A percentile compares a stretch with the other conserved stretches of the same genome.
phyloP scores from a whole-genome alignment of 768 basidiomycete species.

The Suillus clintonianus region DNA sequence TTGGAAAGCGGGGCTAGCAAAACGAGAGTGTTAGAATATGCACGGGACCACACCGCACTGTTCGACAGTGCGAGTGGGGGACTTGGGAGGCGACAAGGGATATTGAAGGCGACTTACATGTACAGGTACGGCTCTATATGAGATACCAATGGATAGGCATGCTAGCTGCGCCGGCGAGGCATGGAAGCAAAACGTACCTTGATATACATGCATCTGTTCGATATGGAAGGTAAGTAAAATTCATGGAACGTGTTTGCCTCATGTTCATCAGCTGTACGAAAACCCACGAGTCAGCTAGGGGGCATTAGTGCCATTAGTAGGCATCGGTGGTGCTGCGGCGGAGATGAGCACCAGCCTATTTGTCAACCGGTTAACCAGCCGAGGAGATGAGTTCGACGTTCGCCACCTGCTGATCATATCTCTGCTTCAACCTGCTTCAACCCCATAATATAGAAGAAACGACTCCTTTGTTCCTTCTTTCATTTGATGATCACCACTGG shows the following conservation, averaged over 20 bases:
- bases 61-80: too few relatives aligned
- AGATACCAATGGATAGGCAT: background rate
- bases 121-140: background rate
- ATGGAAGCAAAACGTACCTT: background rate
- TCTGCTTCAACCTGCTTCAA: too few relatives aligned
- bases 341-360: background rate
- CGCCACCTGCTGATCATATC: too few relatives aligned
- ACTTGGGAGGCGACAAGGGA: background rate
- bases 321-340: background rate
- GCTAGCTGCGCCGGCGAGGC: background rate
- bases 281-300: background rate
- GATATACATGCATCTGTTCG: background rate
- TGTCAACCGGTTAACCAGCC: background rate
- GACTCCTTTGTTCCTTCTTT: too few relatives aligned
- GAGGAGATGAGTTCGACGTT: background rate
- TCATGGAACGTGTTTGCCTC: conserved; percentile 1
- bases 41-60: background rate
- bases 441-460: too few relatives aligned
- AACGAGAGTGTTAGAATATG: background rate
- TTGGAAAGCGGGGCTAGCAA: background rate
- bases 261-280: background rate
- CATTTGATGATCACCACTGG: too few relatives aligned
- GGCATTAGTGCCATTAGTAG: background rate
- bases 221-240: background rate
- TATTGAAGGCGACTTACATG: background rate